Base-by-base conservation (phyloP, 768 basidiomycete species). In the Trametes maxima region DNA sequence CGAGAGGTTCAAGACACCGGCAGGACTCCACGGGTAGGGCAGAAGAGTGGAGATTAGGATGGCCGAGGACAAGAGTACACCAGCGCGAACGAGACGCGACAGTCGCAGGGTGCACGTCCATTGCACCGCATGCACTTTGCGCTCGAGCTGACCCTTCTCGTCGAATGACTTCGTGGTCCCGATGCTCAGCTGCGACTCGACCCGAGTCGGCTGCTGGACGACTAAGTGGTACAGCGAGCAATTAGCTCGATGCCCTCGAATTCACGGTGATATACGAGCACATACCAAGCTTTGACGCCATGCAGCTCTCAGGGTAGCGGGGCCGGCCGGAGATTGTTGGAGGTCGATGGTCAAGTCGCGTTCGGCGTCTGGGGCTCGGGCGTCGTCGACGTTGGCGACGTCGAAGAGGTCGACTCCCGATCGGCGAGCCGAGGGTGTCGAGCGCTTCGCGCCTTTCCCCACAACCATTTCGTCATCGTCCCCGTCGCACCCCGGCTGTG, bases 11-110 rank as follows among this genome's bases (percentile, higher is more conserved):
- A 64, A 16, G 21, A 54, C 11, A 7, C 47, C 42, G 21, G n/a
- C 22, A n/a, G 62, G 48, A 1, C 35, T 55, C 62, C 62, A 64
- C 8, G 54, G 37, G 4, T 45, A 4, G 10, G 61, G 56, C 12
- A 63, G n/a, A 36, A 65, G 22, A 1, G 64, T 63, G 0, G 64
- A 67, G 8, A 67, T 59, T 2, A 58, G 37, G 13, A 47, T 46
- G 13, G 59, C 64, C n/a, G 59, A 65, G 3, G 44, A 39, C 13
- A 63, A 6, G 10, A 67, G 56, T 39, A 67, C 35, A 5, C 42
- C 37, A 17, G 49, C 46, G 21, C 49, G 55, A 2, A 56, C 47
- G 16, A 59, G 10, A 19, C 62, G 62, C 21, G 62, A 45, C 19
- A 28, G 37, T 11, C 43, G 10, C 0, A 36, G 6, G n/a, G 35